phyloP scores from a whole-genome alignment of 2,329 filamentous ascomycete species.

The Fusarium proliferatum region DNA sequence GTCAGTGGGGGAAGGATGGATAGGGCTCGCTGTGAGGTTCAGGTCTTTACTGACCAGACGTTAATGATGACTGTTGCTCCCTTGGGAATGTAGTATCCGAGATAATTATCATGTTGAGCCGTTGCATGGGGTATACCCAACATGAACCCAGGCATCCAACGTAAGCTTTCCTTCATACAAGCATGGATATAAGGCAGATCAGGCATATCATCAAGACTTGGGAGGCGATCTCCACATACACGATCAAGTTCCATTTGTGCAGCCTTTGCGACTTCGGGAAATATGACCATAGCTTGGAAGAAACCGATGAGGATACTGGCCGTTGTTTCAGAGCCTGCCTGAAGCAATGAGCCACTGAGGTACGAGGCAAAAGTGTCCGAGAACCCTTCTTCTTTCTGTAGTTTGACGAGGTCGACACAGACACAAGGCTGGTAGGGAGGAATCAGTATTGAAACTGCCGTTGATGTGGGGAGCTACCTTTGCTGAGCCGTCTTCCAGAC shows the following conservation, averaged over 20 bases:
- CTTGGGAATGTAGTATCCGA: background rate
- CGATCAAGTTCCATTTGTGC: background rate
- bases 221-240: rapidly evolving
- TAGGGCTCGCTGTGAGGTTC: rapidly evolving
- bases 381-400: background rate
- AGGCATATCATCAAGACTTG: rapidly evolving
- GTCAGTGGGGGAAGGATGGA: background rate
- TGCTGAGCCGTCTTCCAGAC: rapidly evolving
- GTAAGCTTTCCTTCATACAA: background rate
- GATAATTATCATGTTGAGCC: background rate
- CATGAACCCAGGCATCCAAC: background rate
- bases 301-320: background rate
- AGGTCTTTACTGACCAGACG: background rate
- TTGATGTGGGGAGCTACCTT: background rate
- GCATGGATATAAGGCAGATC: background rate
- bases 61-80: background rate
- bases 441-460: rapidly evolving
- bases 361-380: background rate
- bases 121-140: background rate
- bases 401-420: background rate
- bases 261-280: background rate
- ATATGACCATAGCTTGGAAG: background rate
- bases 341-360: background rate
- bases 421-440: rapidly evolving
- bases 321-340: background rate